phyloP scores from a whole-genome alignment of 2,329 filamentous ascomycete genomes.

The Coniochaeta ligniaria region DNA sequence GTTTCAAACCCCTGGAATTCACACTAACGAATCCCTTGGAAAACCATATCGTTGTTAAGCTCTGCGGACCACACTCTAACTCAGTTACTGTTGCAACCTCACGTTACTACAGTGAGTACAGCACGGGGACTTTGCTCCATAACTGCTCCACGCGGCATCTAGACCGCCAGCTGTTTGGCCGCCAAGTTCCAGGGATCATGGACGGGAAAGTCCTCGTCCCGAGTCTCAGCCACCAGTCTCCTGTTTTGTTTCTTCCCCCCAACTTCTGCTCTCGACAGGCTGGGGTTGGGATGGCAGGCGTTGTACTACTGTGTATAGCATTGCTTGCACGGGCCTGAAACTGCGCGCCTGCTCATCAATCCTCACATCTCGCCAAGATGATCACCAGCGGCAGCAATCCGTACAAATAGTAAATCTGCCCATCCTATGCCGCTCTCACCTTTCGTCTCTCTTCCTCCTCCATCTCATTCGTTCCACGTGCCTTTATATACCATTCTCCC shows the following conservation, averaged over 20 bases:
- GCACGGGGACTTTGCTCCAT: neutral
- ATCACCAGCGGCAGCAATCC: constrained; percentile 7
- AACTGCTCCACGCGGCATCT: neutral
- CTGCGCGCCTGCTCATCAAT: constrained; percentile 13
- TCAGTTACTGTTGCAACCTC: neutral
- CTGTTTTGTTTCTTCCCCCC: neutral
- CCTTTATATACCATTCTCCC: constrained; percentile 12
- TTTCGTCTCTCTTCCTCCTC: constrained; percentile 6
- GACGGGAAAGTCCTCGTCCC: neutral
- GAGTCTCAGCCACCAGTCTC: neutral
- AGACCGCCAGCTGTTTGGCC: neutral
- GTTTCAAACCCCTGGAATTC: constrained; percentile 1
- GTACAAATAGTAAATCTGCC: constrained; percentile 18
- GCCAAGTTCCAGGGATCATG: neutral
- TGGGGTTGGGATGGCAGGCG: neutral
- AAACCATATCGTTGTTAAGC: neutral
- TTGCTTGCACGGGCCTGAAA: constrained; percentile 2
- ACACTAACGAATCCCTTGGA: neutral
- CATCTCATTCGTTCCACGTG: constrained; percentile 8
- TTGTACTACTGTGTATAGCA: constrained; percentile 6
- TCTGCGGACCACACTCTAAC: neutral
- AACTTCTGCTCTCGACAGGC: neutral
- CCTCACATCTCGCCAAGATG: constrained; percentile 4
- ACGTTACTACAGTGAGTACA: no score
- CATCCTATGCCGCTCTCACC: constrained; percentile 7